phyloP scores from a whole-genome alignment of 345 rosid genomes.

The Isatis tinctoria region DNA sequence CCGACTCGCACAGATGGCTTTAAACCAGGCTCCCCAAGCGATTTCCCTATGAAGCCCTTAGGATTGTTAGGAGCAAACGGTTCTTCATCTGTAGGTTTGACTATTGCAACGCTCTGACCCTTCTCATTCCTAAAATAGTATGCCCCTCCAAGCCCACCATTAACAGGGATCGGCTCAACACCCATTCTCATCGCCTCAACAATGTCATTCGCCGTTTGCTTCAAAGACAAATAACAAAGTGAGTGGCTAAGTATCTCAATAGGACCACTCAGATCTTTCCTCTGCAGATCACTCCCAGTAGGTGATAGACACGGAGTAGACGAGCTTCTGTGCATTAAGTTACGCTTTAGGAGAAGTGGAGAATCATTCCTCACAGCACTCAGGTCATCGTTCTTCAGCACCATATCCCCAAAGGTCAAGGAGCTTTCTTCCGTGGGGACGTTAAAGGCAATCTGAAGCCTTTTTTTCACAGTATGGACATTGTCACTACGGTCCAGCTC shows the following conservation, averaged over 20 bases:
- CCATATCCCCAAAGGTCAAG: conserved; percentile 56
- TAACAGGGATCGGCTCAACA: conserved; percentile 47
- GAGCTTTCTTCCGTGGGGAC: conserved; percentile 52
- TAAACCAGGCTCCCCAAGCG: conserved; percentile 71
- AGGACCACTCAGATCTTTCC: conserved; percentile 47
- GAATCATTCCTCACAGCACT: conserved; percentile 57
- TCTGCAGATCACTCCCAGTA: conserved; percentile 43
- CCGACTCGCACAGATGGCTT: conserved; percentile 75
- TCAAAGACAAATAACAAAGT: conserved; percentile 31
- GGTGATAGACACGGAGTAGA: conserved; percentile 67
- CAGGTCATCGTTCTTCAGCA: conserved; percentile 52
- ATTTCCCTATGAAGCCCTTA: conserved; percentile 66
- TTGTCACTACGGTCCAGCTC: conserved; percentile 55
- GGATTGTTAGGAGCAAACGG: conserved; percentile 89
- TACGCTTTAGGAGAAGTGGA: conserved; percentile 52
- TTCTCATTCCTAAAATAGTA: conserved; percentile 53
- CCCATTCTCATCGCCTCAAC: conserved; percentile 48
- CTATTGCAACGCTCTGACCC: conserved; percentile 60
- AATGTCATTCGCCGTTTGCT: conserved; percentile 39
- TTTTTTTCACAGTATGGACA: conserved; percentile 51
- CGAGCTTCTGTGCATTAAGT: conserved; percentile 49
- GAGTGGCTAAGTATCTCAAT: conserved; percentile 54
- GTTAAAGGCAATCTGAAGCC: conserved; percentile 52
- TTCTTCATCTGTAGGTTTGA: conserved; percentile 77
- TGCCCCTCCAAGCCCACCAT: conserved; percentile 60